Percentiles rank a stretch among this genome's conserved stretches.
Evolutionary conservation across 1,284 basidiomycete species (phyloP).

Genomic region (Calocybe gambosa): DNA sequence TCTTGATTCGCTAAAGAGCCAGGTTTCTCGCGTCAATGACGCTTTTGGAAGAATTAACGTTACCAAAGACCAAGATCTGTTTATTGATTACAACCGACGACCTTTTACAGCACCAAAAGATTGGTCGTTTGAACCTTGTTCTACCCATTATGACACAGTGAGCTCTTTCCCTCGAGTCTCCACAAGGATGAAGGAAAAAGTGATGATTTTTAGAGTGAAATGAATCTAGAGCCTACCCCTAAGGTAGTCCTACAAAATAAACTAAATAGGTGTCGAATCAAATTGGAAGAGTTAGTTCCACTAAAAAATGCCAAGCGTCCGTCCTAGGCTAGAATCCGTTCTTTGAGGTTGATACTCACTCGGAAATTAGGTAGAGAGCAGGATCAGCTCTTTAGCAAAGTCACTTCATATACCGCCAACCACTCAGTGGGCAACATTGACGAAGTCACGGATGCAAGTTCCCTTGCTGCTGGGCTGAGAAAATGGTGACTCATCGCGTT

Average conservation of each 20-base stretch:
- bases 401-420: constrained; percentile 49
- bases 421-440: constrained; percentile 53
- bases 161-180: constrained; percentile 18
- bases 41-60: constrained; percentile 49
- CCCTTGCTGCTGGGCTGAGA: neutral
- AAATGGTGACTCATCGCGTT: constrained; percentile 1
- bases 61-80: constrained; percentile 59
- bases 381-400: constrained; percentile 43
- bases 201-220: constrained; percentile 43
- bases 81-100: constrained; percentile 64
- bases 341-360: constrained; percentile 8
- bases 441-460: constrained; percentile 58
- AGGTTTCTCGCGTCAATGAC: constrained; percentile 37
- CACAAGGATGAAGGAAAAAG: neutral
- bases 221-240: constrained; percentile 59
- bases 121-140: constrained; percentile 72
- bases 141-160: constrained; percentile 68
- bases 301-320: constrained; percentile 57
- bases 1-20: constrained; percentile 49
- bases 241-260: constrained; percentile 78
- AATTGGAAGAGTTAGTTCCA: constrained; percentile 53
- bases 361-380: constrained; percentile 46
- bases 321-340: constrained; percentile 20
- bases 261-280: constrained; percentile 50
- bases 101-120: constrained; percentile 58